A percentile compares a stretch with the other conserved stretches of the same genome.
These are phyloP conservation scores for Alternaria sp. DNA, from an alignment of 2,329 filamentous ascomycete genomes.

Conservation along the genomic window DNA sequence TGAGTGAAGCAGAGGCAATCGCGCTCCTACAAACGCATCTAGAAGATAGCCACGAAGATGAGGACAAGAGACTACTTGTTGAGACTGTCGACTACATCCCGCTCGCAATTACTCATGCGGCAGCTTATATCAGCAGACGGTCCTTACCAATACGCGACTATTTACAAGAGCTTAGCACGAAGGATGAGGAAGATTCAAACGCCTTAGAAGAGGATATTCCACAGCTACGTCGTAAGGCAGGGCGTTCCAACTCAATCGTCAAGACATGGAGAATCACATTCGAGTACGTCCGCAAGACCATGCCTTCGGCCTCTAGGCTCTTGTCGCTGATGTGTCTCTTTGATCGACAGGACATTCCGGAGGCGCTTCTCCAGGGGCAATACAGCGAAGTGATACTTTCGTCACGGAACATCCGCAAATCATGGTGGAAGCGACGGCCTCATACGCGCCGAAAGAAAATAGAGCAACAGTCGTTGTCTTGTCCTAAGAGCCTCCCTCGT, in stretches of 20 bases:
- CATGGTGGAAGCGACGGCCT: not conserved
- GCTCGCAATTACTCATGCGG: not conserved
- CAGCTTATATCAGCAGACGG: not conserved
- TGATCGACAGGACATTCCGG: slow-evolving; percentile 21
- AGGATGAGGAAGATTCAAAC: not conserved
- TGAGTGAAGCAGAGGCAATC: slow-evolving; percentile 21
- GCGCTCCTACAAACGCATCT: slow-evolving; percentile 16
- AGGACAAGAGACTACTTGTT: not conserved
- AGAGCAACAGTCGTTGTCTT: not conserved
- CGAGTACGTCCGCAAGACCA: not conserved
- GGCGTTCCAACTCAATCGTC: slow-evolving; percentile 41
- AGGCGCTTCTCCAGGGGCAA: slow-evolving; percentile 24
- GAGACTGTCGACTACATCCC: slow-evolving; percentile 25
- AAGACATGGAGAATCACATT: slow-evolving; percentile 43
- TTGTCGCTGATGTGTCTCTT: slow-evolving; percentile 47
- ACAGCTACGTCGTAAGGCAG: slow-evolving; percentile 13
- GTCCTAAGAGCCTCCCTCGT: not conserved
- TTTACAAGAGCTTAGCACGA: slow-evolving; percentile 21
- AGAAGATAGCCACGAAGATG: not conserved
- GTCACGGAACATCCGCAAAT: not conserved
- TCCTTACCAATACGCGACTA: slow-evolving; percentile 29
- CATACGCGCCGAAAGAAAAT: not conserved
- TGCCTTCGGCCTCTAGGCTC: slow-evolving; percentile 48
- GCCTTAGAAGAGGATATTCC: not conserved
- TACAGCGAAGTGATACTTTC: slow-evolving; percentile 9